These are phyloP conservation scores for Penicillium sp. DNA, from an alignment of 2,329 filamentous ascomycete species.

Conservation along the genomic window DNA sequence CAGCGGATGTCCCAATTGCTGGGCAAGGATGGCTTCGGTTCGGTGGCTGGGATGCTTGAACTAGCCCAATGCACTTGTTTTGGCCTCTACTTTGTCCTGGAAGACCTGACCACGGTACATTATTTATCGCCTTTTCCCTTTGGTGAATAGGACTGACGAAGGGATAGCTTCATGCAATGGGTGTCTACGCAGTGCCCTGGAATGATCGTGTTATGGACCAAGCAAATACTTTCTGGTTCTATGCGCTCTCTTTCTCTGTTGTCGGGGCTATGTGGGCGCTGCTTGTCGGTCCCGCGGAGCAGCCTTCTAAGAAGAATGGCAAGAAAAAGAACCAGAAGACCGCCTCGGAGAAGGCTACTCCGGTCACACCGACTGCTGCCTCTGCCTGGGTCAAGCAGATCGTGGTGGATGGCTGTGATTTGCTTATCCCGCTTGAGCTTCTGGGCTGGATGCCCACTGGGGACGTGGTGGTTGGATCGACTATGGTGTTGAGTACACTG, in stretches of 20 bases:
- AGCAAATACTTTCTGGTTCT: constrained; percentile 63
- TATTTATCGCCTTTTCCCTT: background rate
- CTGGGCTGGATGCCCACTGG: constrained; percentile 53
- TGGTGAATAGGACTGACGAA: constrained; percentile 3
- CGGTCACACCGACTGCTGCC: background rate
- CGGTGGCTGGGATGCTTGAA: constrained; percentile 38
- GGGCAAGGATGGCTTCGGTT: constrained; percentile 18
- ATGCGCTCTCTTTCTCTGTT: constrained; percentile 49
- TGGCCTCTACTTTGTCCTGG: constrained; percentile 59
- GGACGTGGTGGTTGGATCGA: constrained; percentile 47
- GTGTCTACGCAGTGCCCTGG: constrained; percentile 37
- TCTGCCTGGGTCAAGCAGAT: constrained; percentile 41
- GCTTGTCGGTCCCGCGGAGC: constrained; percentile 6
- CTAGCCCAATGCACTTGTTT: constrained; percentile 52
- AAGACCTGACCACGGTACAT: constrained; percentile 56
- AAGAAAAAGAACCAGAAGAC: constrained; percentile 19
- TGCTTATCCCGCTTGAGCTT: constrained; percentile 52
- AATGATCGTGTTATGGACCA: constrained; percentile 47
- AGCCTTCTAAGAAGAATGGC: constrained; percentile 16
- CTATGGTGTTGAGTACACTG: constrained; percentile 55
- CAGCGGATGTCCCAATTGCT: constrained; percentile 42
- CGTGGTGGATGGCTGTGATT: constrained; percentile 52
- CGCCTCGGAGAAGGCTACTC: constrained; percentile 15
- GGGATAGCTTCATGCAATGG: constrained; percentile 43
- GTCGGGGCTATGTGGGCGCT: constrained; percentile 25